Conservation (phyloP, 2,329 filamentous ascomycete species). For the Verticillium albo-atrum region DNA sequence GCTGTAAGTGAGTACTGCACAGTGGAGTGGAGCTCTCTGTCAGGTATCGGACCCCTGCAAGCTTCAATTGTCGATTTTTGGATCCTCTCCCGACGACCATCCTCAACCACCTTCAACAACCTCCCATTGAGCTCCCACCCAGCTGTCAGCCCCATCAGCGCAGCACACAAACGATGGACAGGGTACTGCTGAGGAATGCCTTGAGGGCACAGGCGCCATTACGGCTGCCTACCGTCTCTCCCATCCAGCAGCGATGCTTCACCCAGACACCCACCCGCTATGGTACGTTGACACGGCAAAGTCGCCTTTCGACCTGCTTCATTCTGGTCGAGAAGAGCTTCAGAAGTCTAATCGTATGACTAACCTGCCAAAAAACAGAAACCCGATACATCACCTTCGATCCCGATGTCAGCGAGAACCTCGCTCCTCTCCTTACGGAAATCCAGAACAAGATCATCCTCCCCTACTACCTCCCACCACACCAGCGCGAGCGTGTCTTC, state of each 20-base stretch:
- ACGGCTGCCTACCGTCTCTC: neutral
- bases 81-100: neutral
- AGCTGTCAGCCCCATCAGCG: neutral
- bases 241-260: slow-evolving; percentile 11
- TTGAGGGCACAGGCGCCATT: neutral
- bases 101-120: neutral
- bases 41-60: neutral
- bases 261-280: slow-evolving; percentile 7
- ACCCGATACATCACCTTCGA: slow-evolving; percentile 38
- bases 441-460: slow-evolving; percentile 58
- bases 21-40: neutral
- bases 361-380: neutral
- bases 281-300: slow-evolving; percentile 1
- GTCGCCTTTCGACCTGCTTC: no score
- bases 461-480: slow-evolving; percentile 50
- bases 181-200: neutral
- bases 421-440: slow-evolving; percentile 46
- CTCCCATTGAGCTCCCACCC: neutral
- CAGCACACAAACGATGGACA: neutral
- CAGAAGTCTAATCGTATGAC: no score
- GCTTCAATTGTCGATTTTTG: neutral
- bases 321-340: no score
- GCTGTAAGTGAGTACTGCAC: no score
- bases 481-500: slow-evolving; percentile 51
- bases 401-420: slow-evolving; percentile 45